Evolutionary conservation across 306 rosid genomes (phyloP).

Genomic region (Vigna angularis): DNA sequence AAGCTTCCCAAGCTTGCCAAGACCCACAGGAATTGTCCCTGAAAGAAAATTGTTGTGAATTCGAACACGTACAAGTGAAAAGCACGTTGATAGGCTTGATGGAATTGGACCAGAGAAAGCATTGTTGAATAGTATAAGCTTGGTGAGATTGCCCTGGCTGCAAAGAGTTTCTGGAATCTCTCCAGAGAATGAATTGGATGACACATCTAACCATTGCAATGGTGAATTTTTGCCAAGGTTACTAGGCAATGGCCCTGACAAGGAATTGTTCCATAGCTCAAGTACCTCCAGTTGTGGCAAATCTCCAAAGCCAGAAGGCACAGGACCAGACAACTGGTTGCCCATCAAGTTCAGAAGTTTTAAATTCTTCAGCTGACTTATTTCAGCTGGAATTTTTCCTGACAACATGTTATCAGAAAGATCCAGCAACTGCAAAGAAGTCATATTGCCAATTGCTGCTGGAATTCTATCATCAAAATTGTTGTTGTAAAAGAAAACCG

Average conservation of each 20-base stretch:
- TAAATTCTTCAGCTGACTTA: constrained; percentile 68
- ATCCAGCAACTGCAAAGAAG: constrained; percentile 70
- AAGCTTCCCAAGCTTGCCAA: constrained; percentile 87
- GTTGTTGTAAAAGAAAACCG: constrained; percentile 82
- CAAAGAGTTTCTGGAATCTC: constrained; percentile 80
- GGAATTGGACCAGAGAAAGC: constrained; percentile 84
- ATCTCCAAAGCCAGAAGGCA: constrained; percentile 71
- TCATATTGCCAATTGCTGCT: constrained; percentile 57
- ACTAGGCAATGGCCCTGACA: constrained; percentile 77
- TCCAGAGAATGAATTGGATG: constrained; percentile 86
- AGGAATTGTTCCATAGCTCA: constrained; percentile 92
- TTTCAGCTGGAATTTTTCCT: constrained; percentile 75
- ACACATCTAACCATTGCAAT: constrained; percentile 87
- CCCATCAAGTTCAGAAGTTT: constrained; percentile 89
- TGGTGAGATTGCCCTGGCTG: constrained; percentile 81
- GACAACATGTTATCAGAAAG: constrained; percentile 80
- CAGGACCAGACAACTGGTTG: constrained; percentile 72
- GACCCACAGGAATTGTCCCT: constrained; percentile 77
- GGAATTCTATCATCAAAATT: constrained; percentile 74
- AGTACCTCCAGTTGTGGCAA: constrained; percentile 67
- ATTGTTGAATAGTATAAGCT: constrained; percentile 95
- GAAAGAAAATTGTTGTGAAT: constrained; percentile 86
- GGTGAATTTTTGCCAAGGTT: constrained; percentile 82
- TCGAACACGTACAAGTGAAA: constrained; percentile 85
- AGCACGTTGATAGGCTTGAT: constrained; percentile 61